phyloP scores from a whole-genome alignment of 768 basidiomycete genomes.

The Hysterangium stoloniferum region DNA sequence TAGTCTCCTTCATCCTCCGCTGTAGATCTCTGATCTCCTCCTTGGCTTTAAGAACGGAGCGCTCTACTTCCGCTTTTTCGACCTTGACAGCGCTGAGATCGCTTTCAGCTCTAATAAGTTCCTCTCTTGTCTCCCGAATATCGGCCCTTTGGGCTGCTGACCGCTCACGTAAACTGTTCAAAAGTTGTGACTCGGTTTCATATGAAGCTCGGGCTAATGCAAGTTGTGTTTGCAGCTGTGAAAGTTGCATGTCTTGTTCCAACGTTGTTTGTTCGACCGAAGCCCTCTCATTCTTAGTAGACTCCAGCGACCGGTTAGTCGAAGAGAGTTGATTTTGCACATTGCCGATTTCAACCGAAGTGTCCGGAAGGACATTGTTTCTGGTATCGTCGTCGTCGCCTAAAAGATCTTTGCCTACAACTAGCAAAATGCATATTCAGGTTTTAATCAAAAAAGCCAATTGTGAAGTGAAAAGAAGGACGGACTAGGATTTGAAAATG shows the following conservation, averaged over 20 bases:
- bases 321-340: slow-evolving; percentile 77
- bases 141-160: slow-evolving; percentile 57
- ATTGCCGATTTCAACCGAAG: slow-evolving; percentile 84
- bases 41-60: slow-evolving; percentile 80
- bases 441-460: slow-evolving; percentile 9
- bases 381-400: slow-evolving; percentile 47
- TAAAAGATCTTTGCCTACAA: slow-evolving; percentile 46
- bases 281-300: slow-evolving; percentile 56
- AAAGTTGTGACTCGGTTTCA: slow-evolving; percentile 71
- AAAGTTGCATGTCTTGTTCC: slow-evolving; percentile 65
- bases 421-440: neutral
- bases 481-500: neutral
- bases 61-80: slow-evolving; percentile 90
- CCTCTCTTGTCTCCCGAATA: slow-evolving; percentile 63
- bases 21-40: slow-evolving; percentile 88
- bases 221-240: slow-evolving; percentile 76
- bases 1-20: slow-evolving; percentile 73
- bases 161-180: slow-evolving; percentile 63
- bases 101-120: slow-evolving; percentile 85
- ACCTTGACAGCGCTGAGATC: slow-evolving; percentile 82
- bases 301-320: slow-evolving; percentile 64
- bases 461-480: neutral
- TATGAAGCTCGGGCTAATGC: slow-evolving; percentile 77
- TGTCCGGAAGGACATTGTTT: slow-evolving; percentile 54
- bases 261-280: slow-evolving; percentile 57